Conservation (phyloP, 2,329 filamentous ascomycete species). For the Cercospora sesami region DNA sequence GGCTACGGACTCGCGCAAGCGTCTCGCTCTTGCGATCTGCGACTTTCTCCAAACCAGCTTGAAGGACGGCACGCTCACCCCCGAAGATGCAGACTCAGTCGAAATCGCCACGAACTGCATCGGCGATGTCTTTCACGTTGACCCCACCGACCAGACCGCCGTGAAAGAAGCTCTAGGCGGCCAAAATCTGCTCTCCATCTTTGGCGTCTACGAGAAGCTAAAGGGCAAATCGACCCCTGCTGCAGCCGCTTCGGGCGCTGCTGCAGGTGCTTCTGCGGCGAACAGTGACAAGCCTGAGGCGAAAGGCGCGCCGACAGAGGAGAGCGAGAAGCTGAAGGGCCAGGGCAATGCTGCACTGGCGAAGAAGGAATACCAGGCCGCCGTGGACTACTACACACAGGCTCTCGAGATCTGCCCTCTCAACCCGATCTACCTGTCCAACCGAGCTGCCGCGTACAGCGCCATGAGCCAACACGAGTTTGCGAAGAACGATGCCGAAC, state of each 20-base stretch:
- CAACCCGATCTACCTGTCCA: slow-evolving; percentile 96
- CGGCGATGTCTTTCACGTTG: slow-evolving; percentile 90
- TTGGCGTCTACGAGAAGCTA: slow-evolving; percentile 93
- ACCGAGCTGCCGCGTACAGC: slow-evolving; percentile 91
- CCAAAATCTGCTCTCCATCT: slow-evolving; percentile 88
- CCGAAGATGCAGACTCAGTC: slow-evolving; percentile 89
- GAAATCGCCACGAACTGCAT: slow-evolving; percentile 95
- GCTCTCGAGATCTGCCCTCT: slow-evolving; percentile 76
- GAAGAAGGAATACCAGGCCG: slow-evolving; percentile 79
- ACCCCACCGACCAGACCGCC: slow-evolving; percentile 72
- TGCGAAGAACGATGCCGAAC: slow-evolving; percentile 83
- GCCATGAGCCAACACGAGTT: slow-evolving; percentile 80
- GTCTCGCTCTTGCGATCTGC: slow-evolving; percentile 94
- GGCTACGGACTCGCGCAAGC: slow-evolving; percentile 64
- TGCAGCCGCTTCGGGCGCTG: slow-evolving; percentile 43
- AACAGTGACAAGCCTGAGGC: slow-evolving; percentile 50
- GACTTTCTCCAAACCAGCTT: slow-evolving; percentile 86
- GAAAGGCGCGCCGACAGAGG: slow-evolving; percentile 57
- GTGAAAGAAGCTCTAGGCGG: slow-evolving; percentile 75
- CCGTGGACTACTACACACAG: slow-evolving; percentile 84
- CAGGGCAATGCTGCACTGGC: slow-evolving; percentile 94
- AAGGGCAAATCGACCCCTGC: slow-evolving; percentile 62
- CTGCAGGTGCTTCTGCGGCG: slow-evolving; percentile 41
- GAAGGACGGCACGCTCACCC: slow-evolving; percentile 80
- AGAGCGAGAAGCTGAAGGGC: slow-evolving; percentile 85